Conservation (phyloP, 2,329 filamentous ascomycete species). For the Clonostachys rhizophaga region DNA sequence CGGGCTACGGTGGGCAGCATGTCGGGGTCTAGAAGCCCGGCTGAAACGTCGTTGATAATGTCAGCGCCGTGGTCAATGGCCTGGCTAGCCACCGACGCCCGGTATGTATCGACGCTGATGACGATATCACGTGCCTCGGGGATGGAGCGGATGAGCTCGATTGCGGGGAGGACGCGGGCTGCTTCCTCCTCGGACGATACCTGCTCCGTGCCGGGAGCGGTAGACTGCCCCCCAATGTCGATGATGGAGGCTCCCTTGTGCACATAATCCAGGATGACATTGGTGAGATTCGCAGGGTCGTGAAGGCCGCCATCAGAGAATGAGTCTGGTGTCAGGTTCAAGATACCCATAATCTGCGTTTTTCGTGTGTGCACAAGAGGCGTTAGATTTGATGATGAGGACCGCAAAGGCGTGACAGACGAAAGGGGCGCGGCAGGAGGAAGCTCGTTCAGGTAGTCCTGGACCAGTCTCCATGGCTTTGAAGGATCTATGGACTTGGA, state of each 20-base stretch:
- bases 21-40: constrained; percentile 68
- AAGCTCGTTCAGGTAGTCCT: constrained; percentile 58
- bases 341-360: constrained; percentile 86
- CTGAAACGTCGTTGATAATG: constrained; percentile 93
- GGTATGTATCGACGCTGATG: constrained; percentile 91
- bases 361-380: constrained; percentile 51
- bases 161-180: constrained; percentile 72
- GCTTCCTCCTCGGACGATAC: constrained; percentile 72
- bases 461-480: constrained; percentile 55
- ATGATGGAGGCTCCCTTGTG: constrained; percentile 73
- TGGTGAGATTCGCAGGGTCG: constrained; percentile 44
- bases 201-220: constrained; percentile 68
- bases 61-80: constrained; percentile 78
- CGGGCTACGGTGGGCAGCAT: constrained; percentile 81
- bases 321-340: constrained; percentile 93
- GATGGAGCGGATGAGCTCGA: constrained; percentile 65
- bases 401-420: constrained; percentile 51
- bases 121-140: constrained; percentile 59
- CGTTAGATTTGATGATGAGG: constrained; percentile 45
- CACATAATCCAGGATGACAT: constrained; percentile 59
- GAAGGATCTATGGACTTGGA: constrained; percentile 43
- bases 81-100: constrained; percentile 72
- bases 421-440: constrained; percentile 45
- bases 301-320: constrained; percentile 87
- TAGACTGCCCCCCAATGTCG: constrained; percentile 92